Conservation (phyloP, 306 rosid genomes). For the Styphnolobium japonicum region DNA sequence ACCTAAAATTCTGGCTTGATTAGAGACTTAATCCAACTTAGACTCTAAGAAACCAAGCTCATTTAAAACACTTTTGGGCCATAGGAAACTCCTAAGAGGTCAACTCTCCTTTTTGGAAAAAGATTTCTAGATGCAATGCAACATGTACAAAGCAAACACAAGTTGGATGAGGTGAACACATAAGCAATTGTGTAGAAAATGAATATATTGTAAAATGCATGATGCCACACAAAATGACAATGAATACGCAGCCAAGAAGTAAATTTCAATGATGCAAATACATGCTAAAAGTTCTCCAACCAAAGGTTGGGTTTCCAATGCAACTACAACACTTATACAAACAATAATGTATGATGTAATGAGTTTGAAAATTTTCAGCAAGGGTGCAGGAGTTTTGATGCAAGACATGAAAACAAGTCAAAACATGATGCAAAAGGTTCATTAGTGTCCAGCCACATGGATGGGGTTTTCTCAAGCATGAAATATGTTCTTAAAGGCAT, state of each 20-base stretch:
- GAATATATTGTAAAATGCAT: not conserved
- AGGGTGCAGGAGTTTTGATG: not conserved
- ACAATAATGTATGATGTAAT: not conserved
- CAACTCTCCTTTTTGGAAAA: not conserved
- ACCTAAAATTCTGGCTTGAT: not conserved
- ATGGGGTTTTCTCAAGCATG: too few relatives aligned
- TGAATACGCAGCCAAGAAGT: not conserved
- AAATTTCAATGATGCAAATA: not conserved
- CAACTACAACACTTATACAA: not conserved
- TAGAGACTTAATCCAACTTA: not conserved
- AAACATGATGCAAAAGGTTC: not conserved
- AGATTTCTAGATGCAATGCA: not conserved
- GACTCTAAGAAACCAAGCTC: not conserved
- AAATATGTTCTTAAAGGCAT: too few relatives aligned
- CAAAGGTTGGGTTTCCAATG: not conserved
- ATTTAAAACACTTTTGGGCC: not conserved
- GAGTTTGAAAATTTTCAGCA: not conserved
- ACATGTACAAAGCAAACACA: not conserved
- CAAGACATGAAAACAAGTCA: not conserved
- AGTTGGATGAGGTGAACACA: not conserved
- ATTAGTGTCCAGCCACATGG: not conserved
- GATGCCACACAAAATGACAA: not conserved
- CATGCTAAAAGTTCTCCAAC: not conserved
- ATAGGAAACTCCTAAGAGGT: not conserved
- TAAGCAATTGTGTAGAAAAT: not conserved